A percentile compares a stretch with the other conserved stretches of the same genome.
Evolutionary conservation across 305 asterid species (phyloP).

Genomic region (Caryopteris hybrid): DNA sequence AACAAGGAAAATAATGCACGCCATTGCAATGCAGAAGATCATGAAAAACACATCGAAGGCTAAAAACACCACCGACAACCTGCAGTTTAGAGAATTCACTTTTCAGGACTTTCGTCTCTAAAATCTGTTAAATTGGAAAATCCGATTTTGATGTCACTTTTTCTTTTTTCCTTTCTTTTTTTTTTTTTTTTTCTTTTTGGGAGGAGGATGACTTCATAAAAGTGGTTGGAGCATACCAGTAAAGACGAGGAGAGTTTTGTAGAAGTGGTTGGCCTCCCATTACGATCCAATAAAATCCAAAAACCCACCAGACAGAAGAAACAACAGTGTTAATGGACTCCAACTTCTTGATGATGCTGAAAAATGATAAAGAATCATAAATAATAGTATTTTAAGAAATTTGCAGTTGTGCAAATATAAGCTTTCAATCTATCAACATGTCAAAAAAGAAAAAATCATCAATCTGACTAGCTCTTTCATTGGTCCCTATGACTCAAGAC

Average conservation of each 20-base stretch:
- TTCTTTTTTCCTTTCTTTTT: too few relatives aligned
- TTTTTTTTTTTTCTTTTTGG: too few relatives aligned
- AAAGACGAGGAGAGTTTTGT: slow-evolving; percentile 80
- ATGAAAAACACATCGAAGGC: slow-evolving; percentile 84
- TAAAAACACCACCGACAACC: slow-evolving; percentile 73
- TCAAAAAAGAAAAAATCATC: neutral
- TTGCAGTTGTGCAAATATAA: neutral
- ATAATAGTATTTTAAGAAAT: neutral
- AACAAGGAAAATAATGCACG: slow-evolving; percentile 49
- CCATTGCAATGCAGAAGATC: slow-evolving; percentile 79
- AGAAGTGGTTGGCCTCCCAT: slow-evolving; percentile 74
- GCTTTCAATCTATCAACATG: slow-evolving; percentile 5
- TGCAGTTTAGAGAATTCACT: slow-evolving; percentile 32
- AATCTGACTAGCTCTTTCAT: neutral
- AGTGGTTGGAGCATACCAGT: slow-evolving; percentile 70
- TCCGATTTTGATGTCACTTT: too few relatives aligned
- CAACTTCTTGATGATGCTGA: slow-evolving; percentile 63
- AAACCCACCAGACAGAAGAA: slow-evolving; percentile 85
- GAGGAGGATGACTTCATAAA: too few relatives aligned
- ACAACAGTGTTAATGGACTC: slow-evolving; percentile 61
- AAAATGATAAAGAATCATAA: slow-evolving; percentile 6
- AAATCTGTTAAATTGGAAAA: neutral
- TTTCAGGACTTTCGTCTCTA: neutral
- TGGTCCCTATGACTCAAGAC: neutral
- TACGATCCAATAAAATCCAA: slow-evolving; percentile 80